These are phyloP conservation scores for Monosporascus sp. DNA, from an alignment of 2,329 filamentous ascomycete species.

Conservation along the genomic window DNA sequence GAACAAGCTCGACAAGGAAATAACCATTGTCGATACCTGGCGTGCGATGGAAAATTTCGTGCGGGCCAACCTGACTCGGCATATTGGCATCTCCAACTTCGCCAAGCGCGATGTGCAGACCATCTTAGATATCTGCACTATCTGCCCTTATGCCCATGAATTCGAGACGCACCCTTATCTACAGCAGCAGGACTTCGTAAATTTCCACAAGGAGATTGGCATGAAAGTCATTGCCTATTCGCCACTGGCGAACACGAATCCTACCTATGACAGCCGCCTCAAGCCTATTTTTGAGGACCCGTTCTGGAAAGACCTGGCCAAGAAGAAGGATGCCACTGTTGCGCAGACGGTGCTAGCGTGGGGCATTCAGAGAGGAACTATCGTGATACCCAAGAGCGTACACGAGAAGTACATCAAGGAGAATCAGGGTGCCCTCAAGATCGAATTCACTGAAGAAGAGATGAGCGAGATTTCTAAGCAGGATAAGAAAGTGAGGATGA, in stretches of 20 bases:
- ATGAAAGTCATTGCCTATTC: slow-evolving; percentile 41
- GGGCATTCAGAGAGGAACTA: slow-evolving; percentile 40
- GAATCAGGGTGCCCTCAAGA: slow-evolving; percentile 45
- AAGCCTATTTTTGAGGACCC: slow-evolving; percentile 34
- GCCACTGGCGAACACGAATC: slow-evolving; percentile 48
- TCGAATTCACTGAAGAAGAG: slow-evolving; percentile 34
- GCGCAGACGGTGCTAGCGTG: slow-evolving; percentile 43
- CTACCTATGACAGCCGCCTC: slow-evolving; percentile 34
- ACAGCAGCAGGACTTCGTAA: slow-evolving; percentile 43
- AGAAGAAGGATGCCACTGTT: slow-evolving; percentile 33
- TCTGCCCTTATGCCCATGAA: slow-evolving; percentile 54
- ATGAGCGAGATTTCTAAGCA: slow-evolving; percentile 24
- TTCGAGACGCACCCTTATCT: slow-evolving; percentile 49
- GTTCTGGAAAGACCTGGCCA: slow-evolving; percentile 33
- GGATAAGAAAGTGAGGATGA: slow-evolving; percentile 30
- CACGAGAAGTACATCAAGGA: slow-evolving; percentile 37
- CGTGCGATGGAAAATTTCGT: slow-evolving; percentile 52
- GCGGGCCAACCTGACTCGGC: slow-evolving; percentile 43
- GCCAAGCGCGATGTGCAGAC: slow-evolving; percentile 31
- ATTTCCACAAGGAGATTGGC: slow-evolving; percentile 37
- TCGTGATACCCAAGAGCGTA: slow-evolving; percentile 46
- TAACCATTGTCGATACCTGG: slow-evolving; percentile 44
- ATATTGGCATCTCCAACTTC: slow-evolving; percentile 62
- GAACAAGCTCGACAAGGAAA: slow-evolving; percentile 22
- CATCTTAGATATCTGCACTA: slow-evolving; percentile 35